Conservation (phyloP, 169 alveolate species). For the Plasmodium reichenowi region DNA sequence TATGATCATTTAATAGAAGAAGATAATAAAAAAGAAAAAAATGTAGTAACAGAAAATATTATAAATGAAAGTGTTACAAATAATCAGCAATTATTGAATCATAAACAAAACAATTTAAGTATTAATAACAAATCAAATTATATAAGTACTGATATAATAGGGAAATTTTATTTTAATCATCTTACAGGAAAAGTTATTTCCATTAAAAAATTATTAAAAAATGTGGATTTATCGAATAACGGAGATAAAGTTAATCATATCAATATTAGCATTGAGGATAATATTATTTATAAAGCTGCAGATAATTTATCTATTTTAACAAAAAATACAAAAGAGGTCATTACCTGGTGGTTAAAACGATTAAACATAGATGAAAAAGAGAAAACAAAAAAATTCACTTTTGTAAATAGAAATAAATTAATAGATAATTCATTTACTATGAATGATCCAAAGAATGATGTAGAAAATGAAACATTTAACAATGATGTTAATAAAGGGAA, state of each 20-base stretch:
- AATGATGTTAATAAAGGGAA: not conserved
- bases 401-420: constrained; percentile 77
- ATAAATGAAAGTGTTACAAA: not conserved
- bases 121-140: constrained; percentile 41
- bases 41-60: not conserved
- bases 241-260: constrained; percentile 62
- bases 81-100: constrained; percentile 13
- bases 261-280: constrained; percentile 10
- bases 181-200: constrained; percentile 50
- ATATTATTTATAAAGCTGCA: constrained; percentile 78
- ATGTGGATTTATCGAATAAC: constrained; percentile 8
- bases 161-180: constrained; percentile 76
- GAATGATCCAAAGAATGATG: constrained; percentile 48
- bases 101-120: constrained; percentile 45
- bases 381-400: constrained; percentile 79
- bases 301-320: constrained; percentile 82
- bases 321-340: constrained; percentile 79
- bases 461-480: not conserved
- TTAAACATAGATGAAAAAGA: constrained; percentile 63
- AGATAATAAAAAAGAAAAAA: constrained; percentile 6
- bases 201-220: constrained; percentile 38
- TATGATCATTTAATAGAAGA: constrained; percentile 22
- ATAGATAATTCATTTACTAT: constrained; percentile 58
- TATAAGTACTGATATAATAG: constrained; percentile 75
- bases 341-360: constrained; percentile 75